Percentiles rank a stretch among this genome's conserved stretches.
phyloP scores from a whole-genome alignment of 208 protist species.

The Wallacemonas sp. region DNA sequence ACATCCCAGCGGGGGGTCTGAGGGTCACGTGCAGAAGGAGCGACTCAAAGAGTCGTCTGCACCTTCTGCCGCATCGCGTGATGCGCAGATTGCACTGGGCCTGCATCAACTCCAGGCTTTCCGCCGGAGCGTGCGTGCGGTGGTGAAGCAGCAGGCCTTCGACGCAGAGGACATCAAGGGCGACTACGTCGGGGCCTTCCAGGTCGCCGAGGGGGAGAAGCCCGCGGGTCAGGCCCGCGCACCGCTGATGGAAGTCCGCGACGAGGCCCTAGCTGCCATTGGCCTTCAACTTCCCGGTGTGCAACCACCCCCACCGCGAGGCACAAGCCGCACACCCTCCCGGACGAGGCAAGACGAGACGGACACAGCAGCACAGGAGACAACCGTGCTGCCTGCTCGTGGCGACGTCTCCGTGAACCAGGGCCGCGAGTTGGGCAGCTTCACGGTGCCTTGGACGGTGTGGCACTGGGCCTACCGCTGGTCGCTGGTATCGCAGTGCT shows the following conservation, averaged over 20 bases:
- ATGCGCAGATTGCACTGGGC: conserved; percentile 34
- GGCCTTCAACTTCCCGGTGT: conserved; percentile 35
- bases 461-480: conserved; percentile 89
- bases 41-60: no score
- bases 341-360: not conserved
- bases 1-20: no score
- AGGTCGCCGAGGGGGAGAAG: conserved; percentile 19
- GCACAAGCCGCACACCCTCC: no score
- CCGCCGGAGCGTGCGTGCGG: conserved; percentile 46
- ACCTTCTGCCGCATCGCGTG: conserved; percentile 7
- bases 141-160: conserved; percentile 83
- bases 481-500: conserved; percentile 29
- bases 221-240: conserved; percentile 18
- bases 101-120: conserved; percentile 68
- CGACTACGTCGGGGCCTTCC: conserved; percentile 38
- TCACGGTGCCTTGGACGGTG: conserved; percentile 73
- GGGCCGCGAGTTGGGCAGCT: conserved; percentile 50
- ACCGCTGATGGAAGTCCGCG: conserved; percentile 47
- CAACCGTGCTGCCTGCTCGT: conserved; percentile 14
- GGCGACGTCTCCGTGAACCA: conserved; percentile 41
- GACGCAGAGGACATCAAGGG: conserved; percentile 84
- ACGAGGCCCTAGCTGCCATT: conserved; percentile 47
- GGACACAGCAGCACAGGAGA: not conserved
- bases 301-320: no score
- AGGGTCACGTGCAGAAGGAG: no score